Evolutionary conservation across 768 basidiomycete species (phyloP), one percentile per base, ranked within the genome.

Genomic region (Podaxis sp.): DNA sequence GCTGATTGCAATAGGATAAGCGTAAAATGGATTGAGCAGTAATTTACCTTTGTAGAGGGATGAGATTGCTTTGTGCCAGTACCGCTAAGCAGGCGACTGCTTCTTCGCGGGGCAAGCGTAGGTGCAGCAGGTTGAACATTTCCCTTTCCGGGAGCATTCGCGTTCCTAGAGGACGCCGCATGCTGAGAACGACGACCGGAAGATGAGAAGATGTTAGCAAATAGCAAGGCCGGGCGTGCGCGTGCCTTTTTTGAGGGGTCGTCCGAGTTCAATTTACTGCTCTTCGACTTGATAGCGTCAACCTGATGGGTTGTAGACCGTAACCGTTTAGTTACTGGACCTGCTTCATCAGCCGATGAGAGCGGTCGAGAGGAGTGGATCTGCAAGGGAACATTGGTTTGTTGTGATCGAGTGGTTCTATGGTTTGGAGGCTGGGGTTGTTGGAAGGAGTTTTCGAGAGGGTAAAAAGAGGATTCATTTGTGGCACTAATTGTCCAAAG

Each of bases 131-230:
- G 68, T 70, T 80, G 79, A 65, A 77, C 73, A 68, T 81, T 85
- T 68, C 71, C 81, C 75, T 87, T 89, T 64, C 79, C 80, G 66
- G 76, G 73, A 60, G 80, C 79, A 68, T 76, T 72, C 63, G 79
- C 77, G 69, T 80, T 79, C 80, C 84, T 86, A 76, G 87, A 82
- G 73, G 87, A 82, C 76, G 84, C 82, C 74, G 84, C 79, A 73
- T 85, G 82, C 88, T 90, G 88, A 77, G 85, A 85, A 85, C 83
- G 83, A 84, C 86, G 87, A 86, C 84, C 83, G 77, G 85, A 84
- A 79, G 87, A 89, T 90, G 89, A 91, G 89, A 90, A 89, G 82
- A 89, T 82, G 80, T 90, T 90, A 89, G 86, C 82, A 88, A 89
- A 85, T 80, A 84, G 87, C 84, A 90, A 83, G 83, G 87, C 88